Conservation (phyloP, 2,329 filamentous ascomycete genomes). For the Capronia epimyces region DNA sequence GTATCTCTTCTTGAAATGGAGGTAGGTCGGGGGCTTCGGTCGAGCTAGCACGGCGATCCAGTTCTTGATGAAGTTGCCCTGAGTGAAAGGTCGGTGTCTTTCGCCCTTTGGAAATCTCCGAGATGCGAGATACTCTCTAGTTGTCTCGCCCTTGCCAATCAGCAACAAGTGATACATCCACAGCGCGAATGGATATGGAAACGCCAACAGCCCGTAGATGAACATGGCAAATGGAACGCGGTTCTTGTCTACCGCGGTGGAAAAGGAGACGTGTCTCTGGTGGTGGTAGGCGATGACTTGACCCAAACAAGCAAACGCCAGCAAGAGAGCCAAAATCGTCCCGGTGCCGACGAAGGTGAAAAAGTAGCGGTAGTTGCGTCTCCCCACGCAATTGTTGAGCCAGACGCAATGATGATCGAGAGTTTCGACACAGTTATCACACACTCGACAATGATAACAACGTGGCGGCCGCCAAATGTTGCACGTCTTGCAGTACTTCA, state of each 20-base stretch:
- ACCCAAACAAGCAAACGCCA: slow-evolving; percentile 70
- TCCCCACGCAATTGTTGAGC: slow-evolving; percentile 96
- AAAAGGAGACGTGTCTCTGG: slow-evolving; percentile 61
- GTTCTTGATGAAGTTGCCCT: slow-evolving; percentile 69
- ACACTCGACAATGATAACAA: slow-evolving; percentile 91
- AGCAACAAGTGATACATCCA: slow-evolving; percentile 88
- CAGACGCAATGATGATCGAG: slow-evolving; percentile 98
- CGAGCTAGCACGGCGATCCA: slow-evolving; percentile 75
- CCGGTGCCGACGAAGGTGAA: slow-evolving; percentile 80
- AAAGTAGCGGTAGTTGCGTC: slow-evolving; percentile 97
- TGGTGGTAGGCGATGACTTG: slow-evolving; percentile 71
- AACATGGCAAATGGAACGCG: slow-evolving; percentile 82
- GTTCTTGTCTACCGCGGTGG: slow-evolving; percentile 61
- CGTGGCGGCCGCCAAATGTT: slow-evolving; percentile 95
- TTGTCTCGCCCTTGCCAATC: slow-evolving; percentile 86
- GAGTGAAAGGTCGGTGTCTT: slow-evolving; percentile 82
- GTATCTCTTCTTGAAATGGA: slow-evolving; percentile 75
- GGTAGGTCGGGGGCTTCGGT: slow-evolving; percentile 80
- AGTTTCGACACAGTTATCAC: slow-evolving; percentile 95
- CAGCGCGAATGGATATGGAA: slow-evolving; percentile 75
- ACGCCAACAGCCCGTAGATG: slow-evolving; percentile 69
- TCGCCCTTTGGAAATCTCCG: slow-evolving; percentile 93
- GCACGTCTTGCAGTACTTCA: slow-evolving; percentile 97
- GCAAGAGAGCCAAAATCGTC: slow-evolving; percentile 69
- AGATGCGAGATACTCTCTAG: slow-evolving; percentile 89